phyloP scores from a whole-genome alignment of 225 moss, liverwort and hornwort species.

The Sphagnum tenellum region DNA sequence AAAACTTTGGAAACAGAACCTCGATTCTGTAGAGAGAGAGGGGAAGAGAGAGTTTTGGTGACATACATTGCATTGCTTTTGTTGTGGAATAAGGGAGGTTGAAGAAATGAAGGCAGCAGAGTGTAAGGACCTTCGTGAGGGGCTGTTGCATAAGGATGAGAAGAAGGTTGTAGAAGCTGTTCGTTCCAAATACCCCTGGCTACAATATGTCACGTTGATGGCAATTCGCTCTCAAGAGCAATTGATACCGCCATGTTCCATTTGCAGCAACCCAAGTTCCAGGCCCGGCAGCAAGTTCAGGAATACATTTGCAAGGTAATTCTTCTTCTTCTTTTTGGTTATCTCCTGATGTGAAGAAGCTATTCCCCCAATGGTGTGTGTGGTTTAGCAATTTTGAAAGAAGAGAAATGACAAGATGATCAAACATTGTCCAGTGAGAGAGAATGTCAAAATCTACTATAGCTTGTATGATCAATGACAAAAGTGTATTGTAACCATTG shows the following conservation, averaged over 20 bases:
- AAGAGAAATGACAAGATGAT: no score
- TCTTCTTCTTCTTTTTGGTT: no score
- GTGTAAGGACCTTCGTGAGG: constrained; percentile 42
- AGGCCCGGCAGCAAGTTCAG: constrained; percentile 31
- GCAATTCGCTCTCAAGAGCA: constrained; percentile 54
- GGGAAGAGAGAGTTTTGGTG: no score
- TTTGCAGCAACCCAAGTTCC: constrained; percentile 50
- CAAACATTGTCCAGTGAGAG: no score
- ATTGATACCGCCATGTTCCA: constrained; percentile 32
- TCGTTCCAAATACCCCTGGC: constrained; percentile 33
- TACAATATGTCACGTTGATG: constrained; percentile 55
- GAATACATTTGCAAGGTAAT: constrained; percentile 42
- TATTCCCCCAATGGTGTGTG: constrained; percentile 45
- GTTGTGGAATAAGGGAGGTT: no score
- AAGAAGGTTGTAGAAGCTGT: constrained; percentile 24
- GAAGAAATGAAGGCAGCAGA: constrained; percentile 33
- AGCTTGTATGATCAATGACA: no score
- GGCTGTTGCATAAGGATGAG: constrained; percentile 32
- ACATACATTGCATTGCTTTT: no score
- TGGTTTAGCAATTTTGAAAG: constrained; percentile 12
- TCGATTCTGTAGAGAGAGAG: no score
- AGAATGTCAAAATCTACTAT: no score
- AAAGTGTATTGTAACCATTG: no score
- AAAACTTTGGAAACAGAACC: no score
- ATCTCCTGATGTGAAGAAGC: constrained; percentile 62